Evolutionary conservation across 1,284 basidiomycete species (phyloP).

Genomic region (Melampsora abietis-canadensis): DNA sequence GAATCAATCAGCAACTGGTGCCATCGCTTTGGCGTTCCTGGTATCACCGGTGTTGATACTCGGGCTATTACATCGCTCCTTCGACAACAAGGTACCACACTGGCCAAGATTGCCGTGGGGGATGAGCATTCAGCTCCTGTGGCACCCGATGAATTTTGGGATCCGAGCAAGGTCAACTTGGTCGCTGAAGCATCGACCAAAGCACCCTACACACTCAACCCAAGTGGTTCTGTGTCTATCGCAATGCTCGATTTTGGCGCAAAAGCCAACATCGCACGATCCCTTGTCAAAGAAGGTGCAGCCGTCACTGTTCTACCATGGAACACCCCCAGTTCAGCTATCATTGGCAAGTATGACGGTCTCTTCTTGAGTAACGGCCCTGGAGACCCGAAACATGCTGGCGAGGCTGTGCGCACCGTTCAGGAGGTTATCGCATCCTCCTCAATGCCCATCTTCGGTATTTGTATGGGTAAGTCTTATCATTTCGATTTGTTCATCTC

Average conservation of each 20-base stretch:
- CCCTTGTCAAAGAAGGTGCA: slow-evolving; percentile 82
- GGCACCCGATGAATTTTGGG: slow-evolving; percentile 72
- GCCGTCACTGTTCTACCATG: slow-evolving; percentile 93
- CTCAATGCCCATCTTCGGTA: slow-evolving; percentile 91
- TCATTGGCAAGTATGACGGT: slow-evolving; percentile 87
- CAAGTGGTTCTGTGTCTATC: slow-evolving; percentile 79
- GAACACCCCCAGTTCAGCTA: slow-evolving; percentile 90
- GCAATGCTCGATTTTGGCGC: slow-evolving; percentile 95
- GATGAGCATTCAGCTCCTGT: slow-evolving; percentile 64
- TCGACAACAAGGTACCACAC: slow-evolving; percentile 93
- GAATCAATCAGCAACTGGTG: slow-evolving; percentile 95
- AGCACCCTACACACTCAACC: slow-evolving; percentile 78
- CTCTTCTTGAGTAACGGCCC: slow-evolving; percentile 96
- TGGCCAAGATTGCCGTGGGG: slow-evolving; percentile 84
- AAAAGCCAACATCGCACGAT: slow-evolving; percentile 94
- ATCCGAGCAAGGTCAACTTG: slow-evolving; percentile 86
- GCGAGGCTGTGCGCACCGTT: slow-evolving; percentile 76
- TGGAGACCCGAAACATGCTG: slow-evolving; percentile 85
- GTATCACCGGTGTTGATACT: slow-evolving; percentile 94
- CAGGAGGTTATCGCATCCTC: slow-evolving; percentile 79
- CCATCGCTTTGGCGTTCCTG: slow-evolving; percentile 80
- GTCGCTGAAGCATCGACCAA: slow-evolving; percentile 89
- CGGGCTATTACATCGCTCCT: slow-evolving; percentile 90
- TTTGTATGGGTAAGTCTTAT: slow-evolving; percentile 77
- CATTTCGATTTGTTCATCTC: slow-evolving; percentile 18